These are phyloP conservation scores for Sabuloglossum arenarium DNA, from an alignment of 495 filamentous ascomycete genomes.

Conservation along the genomic window DNA sequence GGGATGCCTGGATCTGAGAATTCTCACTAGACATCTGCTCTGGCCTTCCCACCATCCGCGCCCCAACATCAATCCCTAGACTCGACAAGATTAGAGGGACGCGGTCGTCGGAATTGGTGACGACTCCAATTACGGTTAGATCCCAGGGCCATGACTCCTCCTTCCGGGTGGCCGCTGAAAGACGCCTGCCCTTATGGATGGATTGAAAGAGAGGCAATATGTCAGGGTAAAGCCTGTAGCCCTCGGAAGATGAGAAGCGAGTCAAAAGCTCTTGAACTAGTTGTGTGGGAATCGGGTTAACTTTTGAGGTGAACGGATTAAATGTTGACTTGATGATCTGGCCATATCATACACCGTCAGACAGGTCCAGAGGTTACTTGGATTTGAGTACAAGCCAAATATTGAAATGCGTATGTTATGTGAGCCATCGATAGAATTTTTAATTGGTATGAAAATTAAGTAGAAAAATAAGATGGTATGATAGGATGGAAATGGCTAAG, in stretches of 20 bases:
- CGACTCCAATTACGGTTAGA: slow-evolving; percentile 35
- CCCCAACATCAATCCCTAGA: slow-evolving; percentile 36
- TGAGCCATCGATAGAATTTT: too few relatives aligned
- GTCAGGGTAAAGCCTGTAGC: slow-evolving; percentile 37
- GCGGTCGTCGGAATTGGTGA: slow-evolving; percentile 64
- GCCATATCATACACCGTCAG: neutral
- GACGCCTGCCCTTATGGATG: slow-evolving; percentile 9
- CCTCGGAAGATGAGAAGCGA: slow-evolving; percentile 38
- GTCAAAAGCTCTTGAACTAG: slow-evolving; percentile 33
- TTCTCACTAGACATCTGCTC: neutral
- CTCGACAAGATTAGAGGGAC: slow-evolving; percentile 37
- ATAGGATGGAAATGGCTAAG: too few relatives aligned
- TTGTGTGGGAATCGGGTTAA: slow-evolving; percentile 19
- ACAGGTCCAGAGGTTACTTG: neutral
- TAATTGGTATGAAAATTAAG: too few relatives aligned
- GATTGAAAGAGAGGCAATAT: slow-evolving; percentile 33
- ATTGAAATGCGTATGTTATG: too few relatives aligned
- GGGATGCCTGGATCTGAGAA: neutral
- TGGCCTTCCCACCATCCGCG: neutral
- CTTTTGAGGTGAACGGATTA: slow-evolving; percentile 14
- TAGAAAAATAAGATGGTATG: too few relatives aligned
- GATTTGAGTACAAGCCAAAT: too few relatives aligned
- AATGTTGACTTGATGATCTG: slow-evolving; percentile 26
- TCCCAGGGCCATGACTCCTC: slow-evolving; percentile 15
- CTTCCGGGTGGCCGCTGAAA: neutral